A percentile compares a stretch with the other conserved stretches of the same genome.
Conservation (phyloP, 106 monocot genomes). For the Triglochin maritima region DNA sequence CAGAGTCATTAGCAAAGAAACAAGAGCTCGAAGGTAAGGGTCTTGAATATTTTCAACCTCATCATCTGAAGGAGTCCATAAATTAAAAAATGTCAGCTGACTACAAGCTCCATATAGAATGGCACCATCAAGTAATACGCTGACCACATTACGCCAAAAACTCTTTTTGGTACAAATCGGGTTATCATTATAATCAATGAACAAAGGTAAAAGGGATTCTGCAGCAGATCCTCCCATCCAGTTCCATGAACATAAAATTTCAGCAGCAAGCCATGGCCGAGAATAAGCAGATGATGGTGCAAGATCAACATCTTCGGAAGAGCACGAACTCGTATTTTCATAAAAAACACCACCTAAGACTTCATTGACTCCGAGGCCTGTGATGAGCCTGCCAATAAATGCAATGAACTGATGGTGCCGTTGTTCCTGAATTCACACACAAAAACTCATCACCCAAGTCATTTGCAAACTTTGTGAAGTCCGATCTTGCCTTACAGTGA, state of each 20-base stretch:
- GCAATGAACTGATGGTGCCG: constrained; percentile 52
- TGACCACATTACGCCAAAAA: constrained; percentile 30
- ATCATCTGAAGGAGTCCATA: constrained; percentile 56
- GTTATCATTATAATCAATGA: constrained; percentile 41
- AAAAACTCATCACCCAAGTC: neutral
- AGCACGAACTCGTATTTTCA: constrained; percentile 2
- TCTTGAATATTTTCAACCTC: constrained; percentile 62
- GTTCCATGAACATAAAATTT: constrained; percentile 80
- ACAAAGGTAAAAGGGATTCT: constrained; percentile 48
- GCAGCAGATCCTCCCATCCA: constrained; percentile 53
- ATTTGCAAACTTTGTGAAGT: too few relatives aligned
- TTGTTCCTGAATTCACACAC: constrained; percentile 32
- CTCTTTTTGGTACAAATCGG: constrained; percentile 5
- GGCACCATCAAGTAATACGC: constrained; percentile 54
- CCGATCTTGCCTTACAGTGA: too few relatives aligned
- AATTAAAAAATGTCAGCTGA: constrained; percentile 38
- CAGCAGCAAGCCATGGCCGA: constrained; percentile 88
- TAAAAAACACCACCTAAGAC: constrained; percentile 39
- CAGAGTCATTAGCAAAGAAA: constrained; percentile 36
- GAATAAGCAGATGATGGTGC: constrained; percentile 16
- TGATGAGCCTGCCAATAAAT: constrained; percentile 61
- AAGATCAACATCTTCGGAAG: neutral
- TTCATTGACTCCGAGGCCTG: constrained; percentile 48
- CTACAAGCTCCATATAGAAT: constrained; percentile 26
- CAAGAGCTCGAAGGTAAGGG: constrained; percentile 64